Evolutionary conservation across 495 filamentous ascomycete genomes (phyloP), one percentile per base, ranked within the genome.

Genomic region (Penicillium macrosclerotiorum): DNA sequence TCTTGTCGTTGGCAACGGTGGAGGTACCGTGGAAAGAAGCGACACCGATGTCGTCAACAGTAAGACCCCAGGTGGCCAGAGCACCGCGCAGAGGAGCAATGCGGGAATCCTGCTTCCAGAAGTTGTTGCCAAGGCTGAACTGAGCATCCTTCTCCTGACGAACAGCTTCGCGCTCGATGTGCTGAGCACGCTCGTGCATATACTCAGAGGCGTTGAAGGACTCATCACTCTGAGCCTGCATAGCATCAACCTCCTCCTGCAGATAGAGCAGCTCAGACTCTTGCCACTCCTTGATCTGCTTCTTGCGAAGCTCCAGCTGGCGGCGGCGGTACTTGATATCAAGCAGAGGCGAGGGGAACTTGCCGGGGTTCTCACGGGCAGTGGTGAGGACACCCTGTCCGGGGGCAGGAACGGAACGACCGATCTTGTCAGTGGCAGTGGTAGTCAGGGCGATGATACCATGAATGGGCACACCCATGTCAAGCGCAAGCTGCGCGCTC

Each of bases 361-460:
- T 95, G 67, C 86, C 84, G 20, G 80, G 78, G 40, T 86, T 84
- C 72, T 99, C 93, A 31, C 93, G 88, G 44, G 93, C 93, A 37
- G 89, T 95, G n/a, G 93, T 99, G 42, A 99, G 81, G 29, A 99
- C 86, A 82, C 93, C 93, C 68, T 96, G 88, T 8, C 93, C 93
- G 31, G 93, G 93, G 38, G 93, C 93, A 14, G 93, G 93, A 3
- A 99, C 90, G 26, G 91, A 96, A 45, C 93, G 90, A 31, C 93
- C 94, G 60, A 95, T 97, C 82, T 97, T 96, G 76, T 99, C 93
- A 25, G 91, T 97, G 32, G 94, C 93, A n/a, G 94, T 99, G 18
- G 90, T 88, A 16, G 93, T 96, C 56, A 95, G 77, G 29, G 87
- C 94, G 57, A 99, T 77, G 54, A 99, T 81, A 70, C 94, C 93